Conservation (phyloP, 345 rosid species). For the Linum tenue region DNA sequence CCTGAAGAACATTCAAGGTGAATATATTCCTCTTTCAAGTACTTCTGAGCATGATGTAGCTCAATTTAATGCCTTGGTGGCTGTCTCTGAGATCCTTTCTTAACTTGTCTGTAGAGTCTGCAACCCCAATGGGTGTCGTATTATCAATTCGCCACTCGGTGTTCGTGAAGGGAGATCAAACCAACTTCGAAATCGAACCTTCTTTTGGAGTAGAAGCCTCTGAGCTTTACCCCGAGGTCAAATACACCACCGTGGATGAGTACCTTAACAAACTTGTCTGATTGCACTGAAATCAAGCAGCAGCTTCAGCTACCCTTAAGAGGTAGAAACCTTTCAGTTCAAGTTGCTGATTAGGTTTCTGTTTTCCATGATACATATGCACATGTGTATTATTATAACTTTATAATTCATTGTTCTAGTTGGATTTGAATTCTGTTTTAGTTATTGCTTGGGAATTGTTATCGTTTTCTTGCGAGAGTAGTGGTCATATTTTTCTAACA, state of each 20-base stretch:
- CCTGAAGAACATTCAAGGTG: conserved; percentile 3
- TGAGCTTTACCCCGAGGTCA: neutral
- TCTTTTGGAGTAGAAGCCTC: conserved; percentile 1
- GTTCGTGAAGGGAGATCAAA: conserved; percentile 3
- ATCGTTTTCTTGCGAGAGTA: too few species aligned
- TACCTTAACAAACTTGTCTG: neutral
- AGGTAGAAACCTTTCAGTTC: neutral
- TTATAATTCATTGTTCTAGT: too few species aligned
- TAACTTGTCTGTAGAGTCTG: neutral
- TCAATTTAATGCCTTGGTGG: neutral
- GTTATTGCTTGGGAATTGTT: too few species aligned
- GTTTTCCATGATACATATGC: neutral
- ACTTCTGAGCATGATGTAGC: neutral
- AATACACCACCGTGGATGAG: neutral
- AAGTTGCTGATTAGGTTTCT: neutral
- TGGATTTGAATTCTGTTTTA: too few species aligned
- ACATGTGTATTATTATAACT: too few species aligned
- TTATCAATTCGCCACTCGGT: conserved; percentile 1
- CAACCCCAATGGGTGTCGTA: neutral
- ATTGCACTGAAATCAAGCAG: neutral
- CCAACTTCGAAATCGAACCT: neutral
- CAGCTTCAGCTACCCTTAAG: neutral
- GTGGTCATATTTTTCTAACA: too few species aligned
- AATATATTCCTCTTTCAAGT: neutral
- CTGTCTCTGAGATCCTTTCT: neutral